These are phyloP conservation scores for Effrenium voratum DNA, from an alignment of 73 alveolate genomes.

Conservation along the genomic window DNA sequence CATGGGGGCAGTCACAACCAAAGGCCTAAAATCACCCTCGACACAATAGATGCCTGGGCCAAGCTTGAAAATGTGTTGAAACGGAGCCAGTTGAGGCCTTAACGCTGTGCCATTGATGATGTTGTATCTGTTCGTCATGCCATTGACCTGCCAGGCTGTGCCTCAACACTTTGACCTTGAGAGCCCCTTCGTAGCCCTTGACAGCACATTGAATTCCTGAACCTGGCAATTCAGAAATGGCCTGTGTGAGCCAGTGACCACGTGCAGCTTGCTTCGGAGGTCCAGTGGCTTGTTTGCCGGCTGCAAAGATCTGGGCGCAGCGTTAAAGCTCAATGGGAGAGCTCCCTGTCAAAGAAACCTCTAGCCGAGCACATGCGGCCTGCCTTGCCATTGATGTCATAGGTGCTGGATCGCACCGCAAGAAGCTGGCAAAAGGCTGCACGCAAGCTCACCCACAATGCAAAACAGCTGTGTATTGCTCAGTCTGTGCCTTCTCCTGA, in stretches of 20 bases:
- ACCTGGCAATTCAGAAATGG: neutral
- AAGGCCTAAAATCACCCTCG: neutral
- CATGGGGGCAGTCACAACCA: neutral
- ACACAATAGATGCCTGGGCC: neutral
- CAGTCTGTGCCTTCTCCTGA: constrained; percentile 44
- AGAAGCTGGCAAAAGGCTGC: constrained; percentile 27
- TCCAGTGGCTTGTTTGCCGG: constrained; percentile 59
- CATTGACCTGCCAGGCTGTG: constrained; percentile 30
- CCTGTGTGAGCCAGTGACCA: constrained; percentile 89
- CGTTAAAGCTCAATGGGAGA: neutral
- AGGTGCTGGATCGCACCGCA: constrained; percentile 65
- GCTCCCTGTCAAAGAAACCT: neutral
- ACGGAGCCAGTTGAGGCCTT: neutral
- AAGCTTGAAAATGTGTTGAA: neutral
- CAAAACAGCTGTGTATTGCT: neutral
- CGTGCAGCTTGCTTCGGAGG: constrained; percentile 79
- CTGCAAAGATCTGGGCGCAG: constrained; percentile 29
- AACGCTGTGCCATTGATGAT: constrained; percentile 78
- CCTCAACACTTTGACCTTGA: neutral
- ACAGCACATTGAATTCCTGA: neutral
- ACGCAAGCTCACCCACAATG: neutral
- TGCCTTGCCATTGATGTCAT: constrained; percentile 87
- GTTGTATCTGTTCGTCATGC: constrained; percentile 69
- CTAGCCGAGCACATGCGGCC: neutral
- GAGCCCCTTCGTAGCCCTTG: neutral